phyloP scores from a whole-genome alignment of 257 asterid species.

The Anisodus tanguticus region DNA sequence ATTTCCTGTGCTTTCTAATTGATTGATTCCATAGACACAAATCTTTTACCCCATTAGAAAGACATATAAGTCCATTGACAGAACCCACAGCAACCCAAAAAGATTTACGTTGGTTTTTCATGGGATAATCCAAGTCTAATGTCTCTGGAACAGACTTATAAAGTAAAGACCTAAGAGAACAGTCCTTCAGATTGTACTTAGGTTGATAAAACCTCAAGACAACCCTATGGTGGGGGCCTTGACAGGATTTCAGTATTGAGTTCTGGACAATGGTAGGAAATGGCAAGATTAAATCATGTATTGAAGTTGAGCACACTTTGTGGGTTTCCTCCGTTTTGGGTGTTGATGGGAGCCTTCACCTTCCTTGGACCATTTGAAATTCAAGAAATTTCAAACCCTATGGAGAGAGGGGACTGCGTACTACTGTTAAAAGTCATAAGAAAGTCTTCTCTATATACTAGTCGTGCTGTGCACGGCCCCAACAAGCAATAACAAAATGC shows the following conservation, averaged over 20 bases:
- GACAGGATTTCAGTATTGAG: conserved; percentile 47
- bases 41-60: conserved; percentile 27
- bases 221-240: conserved; percentile 45
- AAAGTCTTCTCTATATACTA: too few species aligned
- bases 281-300: background rate
- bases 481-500: too few species aligned
- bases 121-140: background rate
- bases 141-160: background rate
- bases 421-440: too few species aligned
- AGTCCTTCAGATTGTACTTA: background rate
- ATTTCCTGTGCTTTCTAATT: too few species aligned
- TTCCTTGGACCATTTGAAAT: too few species aligned
- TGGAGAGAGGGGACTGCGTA: too few species aligned
- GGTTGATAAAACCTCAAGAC: conserved; percentile 11
- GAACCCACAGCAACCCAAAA: conserved; percentile 46
- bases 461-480: too few species aligned
- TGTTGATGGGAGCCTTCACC: too few species aligned
- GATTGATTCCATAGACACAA: conserved; percentile 38
- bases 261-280: conserved; percentile 51
- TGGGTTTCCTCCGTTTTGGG: too few species aligned
- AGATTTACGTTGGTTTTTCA: background rate
- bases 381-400: too few species aligned
- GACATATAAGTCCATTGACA: conserved; percentile 55
- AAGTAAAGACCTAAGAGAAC: background rate
- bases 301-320: too few species aligned